A percentile compares a stretch with the other conserved stretches of the same genome.
phyloP scores from a whole-genome alignment of 306 rosid species.

The Gastrolobium bilobum region DNA sequence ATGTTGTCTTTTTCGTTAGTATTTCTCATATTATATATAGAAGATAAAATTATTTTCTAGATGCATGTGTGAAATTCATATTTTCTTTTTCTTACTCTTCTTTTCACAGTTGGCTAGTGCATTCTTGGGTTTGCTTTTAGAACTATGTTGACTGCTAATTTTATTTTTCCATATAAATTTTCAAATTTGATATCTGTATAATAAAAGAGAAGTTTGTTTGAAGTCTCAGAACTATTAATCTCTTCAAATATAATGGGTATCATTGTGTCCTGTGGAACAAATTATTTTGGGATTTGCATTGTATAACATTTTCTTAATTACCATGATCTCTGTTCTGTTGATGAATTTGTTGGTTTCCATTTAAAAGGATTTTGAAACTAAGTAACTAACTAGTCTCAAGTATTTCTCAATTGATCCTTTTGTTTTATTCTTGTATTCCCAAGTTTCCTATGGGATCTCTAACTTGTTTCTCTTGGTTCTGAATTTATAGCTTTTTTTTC shows the following conservation, averaged over 20 bases:
- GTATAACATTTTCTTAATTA: background rate
- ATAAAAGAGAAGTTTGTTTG: conserved; percentile 23
- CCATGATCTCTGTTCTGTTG: conserved; percentile 11
- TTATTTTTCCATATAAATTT: background rate
- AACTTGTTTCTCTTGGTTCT: conserved; percentile 22
- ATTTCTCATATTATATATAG: too few species aligned
- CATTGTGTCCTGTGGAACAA: conserved; percentile 31
- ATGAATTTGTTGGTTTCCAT: conserved; percentile 13
- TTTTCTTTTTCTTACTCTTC: too few species aligned
- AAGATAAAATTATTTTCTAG: too few species aligned
- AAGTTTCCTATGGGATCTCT: conserved; percentile 13
- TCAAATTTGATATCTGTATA: conserved; percentile 16
- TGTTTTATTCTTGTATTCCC: conserved; percentile 2
- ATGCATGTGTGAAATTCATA: too few species aligned
- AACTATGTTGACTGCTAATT: conserved; percentile 12
- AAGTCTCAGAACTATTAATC: background rate
- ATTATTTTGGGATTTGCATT: background rate
- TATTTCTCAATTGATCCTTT: conserved; percentile 13
- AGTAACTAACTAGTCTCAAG: conserved; percentile 17
- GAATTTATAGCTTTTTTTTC: background rate
- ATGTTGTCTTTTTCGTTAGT: too few species aligned
- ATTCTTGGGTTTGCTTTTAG: conserved; percentile 28
- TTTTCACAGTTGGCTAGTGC: background rate
- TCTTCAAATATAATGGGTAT: background rate
- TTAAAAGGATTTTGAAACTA: background rate